Conservation (phyloP, 352 stramenopile genomes). For the Phytophthora ramorum region DNA sequence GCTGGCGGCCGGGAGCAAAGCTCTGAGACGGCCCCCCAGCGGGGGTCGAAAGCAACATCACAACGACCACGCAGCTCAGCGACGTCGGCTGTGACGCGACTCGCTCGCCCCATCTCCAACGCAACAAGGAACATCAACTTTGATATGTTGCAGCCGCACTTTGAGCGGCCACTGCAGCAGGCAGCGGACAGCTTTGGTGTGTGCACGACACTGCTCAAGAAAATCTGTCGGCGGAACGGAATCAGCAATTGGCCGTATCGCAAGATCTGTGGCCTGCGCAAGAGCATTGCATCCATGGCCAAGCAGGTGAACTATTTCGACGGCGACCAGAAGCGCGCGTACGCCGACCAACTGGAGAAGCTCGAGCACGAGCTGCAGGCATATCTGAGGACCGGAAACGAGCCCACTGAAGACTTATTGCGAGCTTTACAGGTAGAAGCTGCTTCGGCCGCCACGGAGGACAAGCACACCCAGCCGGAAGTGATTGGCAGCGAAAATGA, state of each 20-base stretch:
- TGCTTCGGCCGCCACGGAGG: neutral
- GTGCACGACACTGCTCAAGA: constrained; percentile 75
- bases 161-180: constrained; percentile 60
- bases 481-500: constrained; percentile 18
- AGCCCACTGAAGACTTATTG: constrained; percentile 39
- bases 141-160: constrained; percentile 62
- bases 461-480: neutral
- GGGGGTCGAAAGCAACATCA: constrained; percentile 1
- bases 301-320: constrained; percentile 74
- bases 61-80: constrained; percentile 1
- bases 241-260: constrained; percentile 72
- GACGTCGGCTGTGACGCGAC: constrained; percentile 1
- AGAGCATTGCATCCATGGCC: constrained; percentile 66
- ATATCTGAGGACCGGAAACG: constrained; percentile 56
- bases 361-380: constrained; percentile 51
- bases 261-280: constrained; percentile 60
- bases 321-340: constrained; percentile 56
- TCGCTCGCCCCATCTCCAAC: constrained; percentile 46
- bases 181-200: constrained; percentile 63
- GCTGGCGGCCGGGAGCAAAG: constrained; percentile 6
- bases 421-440: constrained; percentile 23
- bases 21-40: neutral
- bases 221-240: constrained; percentile 68
- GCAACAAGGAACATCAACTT: constrained; percentile 62
- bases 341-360: constrained; percentile 54